phyloP scores from a whole-genome alignment of 768 basidiomycete genomes.

The Psilocybe subaeruginosa region DNA sequence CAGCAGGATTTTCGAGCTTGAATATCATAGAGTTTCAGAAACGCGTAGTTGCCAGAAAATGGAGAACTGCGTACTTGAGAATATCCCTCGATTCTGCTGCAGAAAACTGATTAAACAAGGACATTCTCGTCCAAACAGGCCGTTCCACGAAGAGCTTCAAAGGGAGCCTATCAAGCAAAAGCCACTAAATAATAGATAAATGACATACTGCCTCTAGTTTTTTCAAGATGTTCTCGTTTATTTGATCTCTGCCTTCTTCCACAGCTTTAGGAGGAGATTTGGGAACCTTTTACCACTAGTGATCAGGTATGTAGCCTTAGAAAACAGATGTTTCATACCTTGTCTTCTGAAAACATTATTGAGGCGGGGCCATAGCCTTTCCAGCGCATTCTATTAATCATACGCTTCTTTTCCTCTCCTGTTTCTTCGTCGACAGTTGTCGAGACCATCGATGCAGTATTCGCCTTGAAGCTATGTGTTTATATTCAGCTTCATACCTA shows the following conservation, averaged over 20 bases:
- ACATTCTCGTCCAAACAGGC: conserved; percentile 89
- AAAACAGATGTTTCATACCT: not conserved
- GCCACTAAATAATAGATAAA: not conserved
- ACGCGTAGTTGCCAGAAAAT: not conserved
- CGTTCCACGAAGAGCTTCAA: conserved; percentile 71
- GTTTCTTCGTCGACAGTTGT: conserved; percentile 73
- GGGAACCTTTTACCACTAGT: conserved; percentile 57
- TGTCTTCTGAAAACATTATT: conserved; percentile 70
- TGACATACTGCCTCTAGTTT: conserved; percentile 55
- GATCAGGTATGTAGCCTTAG: not conserved
- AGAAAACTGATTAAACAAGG: conserved; percentile 82
- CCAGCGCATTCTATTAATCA: conserved; percentile 89
- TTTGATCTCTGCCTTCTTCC: conserved; percentile 57
- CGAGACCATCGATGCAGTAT: conserved; percentile 71
- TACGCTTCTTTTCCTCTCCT: conserved; percentile 77
- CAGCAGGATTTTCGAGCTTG: conserved; percentile 79
- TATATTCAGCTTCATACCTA: not conserved
- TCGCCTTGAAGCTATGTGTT: conserved; percentile 69
- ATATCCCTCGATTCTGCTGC: conserved; percentile 70
- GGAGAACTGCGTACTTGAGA: conserved; percentile 59
- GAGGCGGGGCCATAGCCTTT: conserved; percentile 79
- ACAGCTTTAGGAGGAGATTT: conserved; percentile 63
- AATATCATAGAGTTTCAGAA: not conserved
- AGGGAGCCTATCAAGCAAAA: not conserved
- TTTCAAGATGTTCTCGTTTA: conserved; percentile 56